Conservation (phyloP, 495 filamentous ascomycete species). For the Aspergillus incahuasiensis region DNA sequence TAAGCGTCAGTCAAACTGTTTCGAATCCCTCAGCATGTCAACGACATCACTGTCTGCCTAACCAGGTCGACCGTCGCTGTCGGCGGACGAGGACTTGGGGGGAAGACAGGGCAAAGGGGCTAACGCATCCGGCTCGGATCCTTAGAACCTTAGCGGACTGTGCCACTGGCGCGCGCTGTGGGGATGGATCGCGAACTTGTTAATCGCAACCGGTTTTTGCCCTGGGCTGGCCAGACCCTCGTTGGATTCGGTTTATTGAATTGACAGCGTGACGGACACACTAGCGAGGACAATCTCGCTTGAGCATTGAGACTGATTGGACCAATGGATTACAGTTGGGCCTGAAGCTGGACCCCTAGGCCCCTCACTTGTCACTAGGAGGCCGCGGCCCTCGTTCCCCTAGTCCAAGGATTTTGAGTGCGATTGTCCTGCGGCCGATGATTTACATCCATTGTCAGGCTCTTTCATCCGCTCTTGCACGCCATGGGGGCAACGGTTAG, state of each 20-base stretch:
- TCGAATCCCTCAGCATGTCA: not conserved
- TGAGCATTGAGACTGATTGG: not conserved
- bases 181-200: not conserved
- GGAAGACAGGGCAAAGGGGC: not conserved
- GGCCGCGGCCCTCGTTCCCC: not conserved
- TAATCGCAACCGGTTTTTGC: not conserved
- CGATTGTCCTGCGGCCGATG: not conserved
- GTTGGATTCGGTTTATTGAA: not conserved
- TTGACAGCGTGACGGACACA: slow-evolving; percentile 3
- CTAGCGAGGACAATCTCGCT: not conserved
- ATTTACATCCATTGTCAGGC: not conserved
- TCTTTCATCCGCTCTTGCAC: not conserved
- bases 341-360: not conserved
- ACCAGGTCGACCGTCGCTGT: too few relatives aligned
- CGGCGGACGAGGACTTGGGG: not conserved
- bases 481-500: not conserved
- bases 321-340: not conserved
- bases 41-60: not conserved
- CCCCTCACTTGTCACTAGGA: not conserved
- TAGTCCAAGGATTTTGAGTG: not conserved
- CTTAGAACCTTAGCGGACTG: not conserved
- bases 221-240: not conserved
- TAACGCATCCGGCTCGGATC: not conserved
- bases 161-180: not conserved
- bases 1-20: not conserved